Evolutionary conservation across 306 rosid genomes (phyloP).

Genomic region (Castanea crenata): DNA sequence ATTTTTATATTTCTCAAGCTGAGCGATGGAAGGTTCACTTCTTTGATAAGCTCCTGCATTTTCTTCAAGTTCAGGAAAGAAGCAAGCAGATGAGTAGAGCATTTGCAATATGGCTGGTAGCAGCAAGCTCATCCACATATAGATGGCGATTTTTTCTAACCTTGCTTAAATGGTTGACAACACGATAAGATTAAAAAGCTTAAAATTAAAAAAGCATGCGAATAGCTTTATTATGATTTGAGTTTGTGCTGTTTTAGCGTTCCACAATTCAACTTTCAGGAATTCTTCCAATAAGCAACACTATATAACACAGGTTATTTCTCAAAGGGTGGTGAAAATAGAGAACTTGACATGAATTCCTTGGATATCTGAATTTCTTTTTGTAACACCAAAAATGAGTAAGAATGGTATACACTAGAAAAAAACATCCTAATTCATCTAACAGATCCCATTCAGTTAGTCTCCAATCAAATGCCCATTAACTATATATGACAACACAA

Average conservation of each 20-base stretch:
- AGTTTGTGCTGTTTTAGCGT: background rate
- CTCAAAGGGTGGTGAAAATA: background rate
- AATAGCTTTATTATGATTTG: background rate
- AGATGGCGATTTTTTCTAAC: too few species aligned
- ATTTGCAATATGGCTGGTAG: too few species aligned
- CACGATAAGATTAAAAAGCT: too few species aligned
- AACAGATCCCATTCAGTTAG: conserved; percentile 29
- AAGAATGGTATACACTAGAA: conserved; percentile 11
- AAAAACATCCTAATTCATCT: conserved; percentile 35
- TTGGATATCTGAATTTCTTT: conserved; percentile 12
- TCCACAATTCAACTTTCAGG: background rate
- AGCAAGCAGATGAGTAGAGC: too few species aligned
- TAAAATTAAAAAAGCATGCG: too few species aligned
- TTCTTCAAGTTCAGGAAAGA: too few species aligned
- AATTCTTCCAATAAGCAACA: background rate
- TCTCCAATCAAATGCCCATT: conserved; percentile 16
- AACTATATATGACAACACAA: conserved; percentile 41
- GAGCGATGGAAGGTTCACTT: too few species aligned
- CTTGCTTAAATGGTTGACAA: too few species aligned
- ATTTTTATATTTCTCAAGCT: too few species aligned
- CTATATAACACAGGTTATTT: background rate
- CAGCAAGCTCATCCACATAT: too few species aligned
- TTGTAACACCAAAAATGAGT: conserved; percentile 5
- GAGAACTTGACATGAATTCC: background rate
- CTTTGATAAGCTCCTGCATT: too few species aligned